phyloP scores from a whole-genome alignment of 2,329 filamentous ascomycete genomes.

The Venturia oleaginea region DNA sequence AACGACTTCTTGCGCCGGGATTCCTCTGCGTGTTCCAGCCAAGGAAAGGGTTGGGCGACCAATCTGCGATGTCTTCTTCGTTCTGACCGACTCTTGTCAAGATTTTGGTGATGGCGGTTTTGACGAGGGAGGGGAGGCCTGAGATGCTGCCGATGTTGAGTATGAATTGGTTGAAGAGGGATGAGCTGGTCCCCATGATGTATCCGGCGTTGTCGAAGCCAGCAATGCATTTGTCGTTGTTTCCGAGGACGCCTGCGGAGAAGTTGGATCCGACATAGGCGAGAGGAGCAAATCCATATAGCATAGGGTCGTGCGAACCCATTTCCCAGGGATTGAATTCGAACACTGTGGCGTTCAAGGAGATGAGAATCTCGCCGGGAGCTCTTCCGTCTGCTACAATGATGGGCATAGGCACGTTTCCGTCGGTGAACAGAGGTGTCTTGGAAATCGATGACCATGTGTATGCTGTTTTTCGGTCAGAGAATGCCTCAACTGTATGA shows the following conservation, averaged over 20 bases:
- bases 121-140: constrained; percentile 42
- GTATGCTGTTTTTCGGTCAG: constrained; percentile 37
- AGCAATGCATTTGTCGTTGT: constrained; percentile 53
- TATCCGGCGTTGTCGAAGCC: constrained; percentile 79
- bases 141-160: constrained; percentile 50
- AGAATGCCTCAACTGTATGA: not conserved
- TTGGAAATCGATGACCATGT: constrained; percentile 75
- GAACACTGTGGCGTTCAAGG: constrained; percentile 64
- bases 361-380: constrained; percentile 52
- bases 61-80: constrained; percentile 66
- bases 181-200: constrained; percentile 77
- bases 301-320: constrained; percentile 64
- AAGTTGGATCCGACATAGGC: constrained; percentile 68
- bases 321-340: constrained; percentile 77
- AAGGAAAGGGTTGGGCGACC: constrained; percentile 67
- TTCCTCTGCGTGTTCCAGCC: constrained; percentile 53
- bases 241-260: constrained; percentile 48
- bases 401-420: constrained; percentile 61
- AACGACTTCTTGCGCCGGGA: constrained; percentile 41
- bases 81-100: constrained; percentile 47
- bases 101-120: constrained; percentile 42
- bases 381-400: constrained; percentile 60
- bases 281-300: constrained; percentile 62
- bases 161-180: constrained; percentile 74
- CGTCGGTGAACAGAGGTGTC: constrained; percentile 52